Conservation (phyloP, 768 basidiomycete genomes). For the Leccinum disarticulatum region DNA sequence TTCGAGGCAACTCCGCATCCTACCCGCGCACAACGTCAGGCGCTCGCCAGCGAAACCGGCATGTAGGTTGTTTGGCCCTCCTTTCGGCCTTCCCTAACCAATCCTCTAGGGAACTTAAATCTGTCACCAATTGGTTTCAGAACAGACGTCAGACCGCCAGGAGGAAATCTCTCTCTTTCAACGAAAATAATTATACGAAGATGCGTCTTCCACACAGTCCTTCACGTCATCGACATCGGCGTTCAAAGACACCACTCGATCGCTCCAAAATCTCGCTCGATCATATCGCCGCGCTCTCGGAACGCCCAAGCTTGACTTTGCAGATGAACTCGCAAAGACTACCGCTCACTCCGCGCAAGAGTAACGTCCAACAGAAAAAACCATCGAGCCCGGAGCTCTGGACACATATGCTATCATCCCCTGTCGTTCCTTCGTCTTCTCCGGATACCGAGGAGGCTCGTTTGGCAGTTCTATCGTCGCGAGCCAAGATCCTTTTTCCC, state of each 20-base stretch:
- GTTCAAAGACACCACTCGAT: constrained; percentile 15
- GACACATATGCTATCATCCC: constrained; percentile 33
- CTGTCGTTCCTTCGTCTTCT: constrained; percentile 17
- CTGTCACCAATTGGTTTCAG: constrained; percentile 81
- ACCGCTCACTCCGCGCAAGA: constrained; percentile 32
- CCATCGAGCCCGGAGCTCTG: constrained; percentile 26
- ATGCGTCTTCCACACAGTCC: constrained; percentile 6
- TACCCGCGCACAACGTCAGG: constrained; percentile 41
- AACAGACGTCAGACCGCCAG: constrained; percentile 64
- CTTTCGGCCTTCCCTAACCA: constrained; percentile 4
- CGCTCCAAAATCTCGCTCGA: constrained; percentile 33
- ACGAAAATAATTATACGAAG: constrained; percentile 25
- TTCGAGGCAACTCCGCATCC: constrained; percentile 41
- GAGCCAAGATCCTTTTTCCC: constrained; percentile 47
- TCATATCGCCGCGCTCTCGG: constrained; percentile 29
- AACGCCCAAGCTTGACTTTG: constrained; percentile 26
- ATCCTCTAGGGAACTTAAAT: constrained; percentile 56
- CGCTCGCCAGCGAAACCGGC: constrained; percentile 38
- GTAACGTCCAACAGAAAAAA: constrained; percentile 5
- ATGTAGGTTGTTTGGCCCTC: constrained; percentile 29
- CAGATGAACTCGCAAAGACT: constrained; percentile 6
- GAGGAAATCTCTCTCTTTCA: constrained; percentile 21
- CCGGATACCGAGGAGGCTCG: constrained; percentile 28
- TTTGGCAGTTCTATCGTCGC: constrained; percentile 27
- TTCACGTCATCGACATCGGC: constrained; percentile 5